Evolutionary conservation across 768 basidiomycete species (phyloP), one percentile per base, ranked within the genome.

Genomic region (Wakefieldia striispora): DNA sequence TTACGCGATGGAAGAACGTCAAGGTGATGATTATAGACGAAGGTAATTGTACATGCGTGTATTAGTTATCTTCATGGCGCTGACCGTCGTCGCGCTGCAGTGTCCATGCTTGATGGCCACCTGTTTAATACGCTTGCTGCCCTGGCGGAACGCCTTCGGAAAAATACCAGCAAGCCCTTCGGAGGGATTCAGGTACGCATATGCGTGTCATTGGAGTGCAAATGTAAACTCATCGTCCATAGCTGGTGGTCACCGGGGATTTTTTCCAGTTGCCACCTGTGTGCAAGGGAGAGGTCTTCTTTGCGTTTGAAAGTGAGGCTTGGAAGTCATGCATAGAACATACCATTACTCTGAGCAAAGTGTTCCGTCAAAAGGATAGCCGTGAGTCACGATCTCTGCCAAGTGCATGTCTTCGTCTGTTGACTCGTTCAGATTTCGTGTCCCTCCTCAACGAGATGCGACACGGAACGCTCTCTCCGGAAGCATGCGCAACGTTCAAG

Each of bases 371-470:
- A 62, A 88, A 83, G 45, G 86, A 88, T 60, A 73, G 78, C 39
- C 68, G 86, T 86, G 54, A 55, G 81, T 46, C 8, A 27, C 9
- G 12, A 27, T 13, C 6, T 26, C 1, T 3, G 17, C 29, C 19
- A 16, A 21, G 10, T 17, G 12, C 40, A 33, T 37, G 2, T 3
- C 9, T 39, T 27, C 5, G 8, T 35, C 42, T 47, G 12, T 3
- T 21, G n/a, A 24, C 17, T 21, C 19, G 17, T 29, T 20, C 54
- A 87, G 85, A 72, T 24, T 86, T 91, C 56, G 76, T 89, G 52
- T 75, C 81, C 45, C 79, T 88, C 64, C 67, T 91, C n/a, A 90
- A 90, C 62, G 80, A 86, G 63, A 80, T 88, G 69, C 79, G 88
- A 23, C 79, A 77, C 40, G 88, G 88, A 0, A 64, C 59, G 4